Conservation (phyloP, 2,329 filamentous ascomycete species). For the Furcasterigmium furcatum region DNA sequence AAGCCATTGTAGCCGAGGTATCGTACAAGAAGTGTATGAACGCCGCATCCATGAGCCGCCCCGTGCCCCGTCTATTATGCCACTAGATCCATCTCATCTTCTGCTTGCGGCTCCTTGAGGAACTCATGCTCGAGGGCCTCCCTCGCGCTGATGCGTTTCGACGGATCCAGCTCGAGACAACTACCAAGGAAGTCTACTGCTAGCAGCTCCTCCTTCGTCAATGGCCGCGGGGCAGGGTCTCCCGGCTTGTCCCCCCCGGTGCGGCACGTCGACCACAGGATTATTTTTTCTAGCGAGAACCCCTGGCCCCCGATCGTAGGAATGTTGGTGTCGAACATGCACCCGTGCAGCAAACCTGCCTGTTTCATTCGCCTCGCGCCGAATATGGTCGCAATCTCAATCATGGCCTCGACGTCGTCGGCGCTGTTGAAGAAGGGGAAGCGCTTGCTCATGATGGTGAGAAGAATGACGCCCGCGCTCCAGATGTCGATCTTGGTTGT, state of each 20-base stretch:
- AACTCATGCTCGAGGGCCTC: slow-evolving; percentile 75
- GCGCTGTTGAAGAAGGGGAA: slow-evolving; percentile 99
- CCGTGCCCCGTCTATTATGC: slow-evolving; percentile 15
- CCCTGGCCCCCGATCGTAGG: slow-evolving; percentile 84
- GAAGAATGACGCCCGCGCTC: slow-evolving; percentile 93
- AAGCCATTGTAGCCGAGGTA: background rate
- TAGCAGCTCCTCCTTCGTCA: slow-evolving; percentile 66
- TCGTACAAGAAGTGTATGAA: background rate
- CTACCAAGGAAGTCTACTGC: slow-evolving; percentile 69
- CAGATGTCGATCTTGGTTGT: slow-evolving; percentile 94
- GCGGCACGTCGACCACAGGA: slow-evolving; percentile 89
- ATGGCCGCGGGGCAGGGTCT: slow-evolving; percentile 39
- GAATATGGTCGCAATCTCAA: slow-evolving; percentile 96
- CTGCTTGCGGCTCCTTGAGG: slow-evolving; percentile 29
- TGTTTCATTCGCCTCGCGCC: slow-evolving; percentile 80
- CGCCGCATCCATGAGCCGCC: too few relatives aligned
- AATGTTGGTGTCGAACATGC: slow-evolving; percentile 88
- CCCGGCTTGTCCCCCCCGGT: slow-evolving; percentile 47
- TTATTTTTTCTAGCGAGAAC: slow-evolving; percentile 87
- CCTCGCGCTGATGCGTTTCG: slow-evolving; percentile 68
- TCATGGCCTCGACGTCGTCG: slow-evolving; percentile 97
- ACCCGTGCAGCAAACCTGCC: slow-evolving; percentile 80
- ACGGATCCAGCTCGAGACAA: slow-evolving; percentile 75
- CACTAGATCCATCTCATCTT: slow-evolving; percentile 54
- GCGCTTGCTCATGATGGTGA: slow-evolving; percentile 88